phyloP scores from a whole-genome alignment of 164 flowering plant genomes.

The Magnolia kwangsiensis region DNA sequence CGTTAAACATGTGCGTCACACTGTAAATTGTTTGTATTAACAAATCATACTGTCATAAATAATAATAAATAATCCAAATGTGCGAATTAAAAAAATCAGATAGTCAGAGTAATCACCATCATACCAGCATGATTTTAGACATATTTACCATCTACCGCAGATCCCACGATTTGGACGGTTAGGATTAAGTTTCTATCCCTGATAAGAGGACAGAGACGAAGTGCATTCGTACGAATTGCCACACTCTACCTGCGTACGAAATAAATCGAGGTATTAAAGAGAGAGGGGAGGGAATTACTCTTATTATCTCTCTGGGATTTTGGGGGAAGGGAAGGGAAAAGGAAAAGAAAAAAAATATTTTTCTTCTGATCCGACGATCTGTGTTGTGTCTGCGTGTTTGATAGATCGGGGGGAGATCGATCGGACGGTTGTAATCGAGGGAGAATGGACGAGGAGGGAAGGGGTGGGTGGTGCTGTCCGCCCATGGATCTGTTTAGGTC shows the following conservation, averaged over 20 bases:
- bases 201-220: no score
- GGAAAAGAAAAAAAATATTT: not conserved
- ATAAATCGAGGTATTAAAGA: not conserved
- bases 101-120: no score
- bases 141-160: no score
- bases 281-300: not conserved
- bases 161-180: no score
- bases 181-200: no score
- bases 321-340: not conserved
- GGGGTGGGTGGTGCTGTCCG: slow-evolving; percentile 49
- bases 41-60: no score
- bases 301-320: not conserved
- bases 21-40: no score
- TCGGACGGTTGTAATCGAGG: not conserved
- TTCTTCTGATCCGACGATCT: not conserved
- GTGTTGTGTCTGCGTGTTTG: not conserved
- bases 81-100: no score
- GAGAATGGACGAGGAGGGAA: slow-evolving; percentile 39
- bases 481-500: slow-evolving; percentile 92
- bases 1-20: no score
- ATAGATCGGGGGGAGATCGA: not conserved
- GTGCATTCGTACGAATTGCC: not conserved
- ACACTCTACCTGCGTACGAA: not conserved
- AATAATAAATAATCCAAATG: no score
- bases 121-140: no score